phyloP scores from a whole-genome alignment of 2,329 filamentous ascomycete genomes.

The Aspergillus ochraceus region DNA sequence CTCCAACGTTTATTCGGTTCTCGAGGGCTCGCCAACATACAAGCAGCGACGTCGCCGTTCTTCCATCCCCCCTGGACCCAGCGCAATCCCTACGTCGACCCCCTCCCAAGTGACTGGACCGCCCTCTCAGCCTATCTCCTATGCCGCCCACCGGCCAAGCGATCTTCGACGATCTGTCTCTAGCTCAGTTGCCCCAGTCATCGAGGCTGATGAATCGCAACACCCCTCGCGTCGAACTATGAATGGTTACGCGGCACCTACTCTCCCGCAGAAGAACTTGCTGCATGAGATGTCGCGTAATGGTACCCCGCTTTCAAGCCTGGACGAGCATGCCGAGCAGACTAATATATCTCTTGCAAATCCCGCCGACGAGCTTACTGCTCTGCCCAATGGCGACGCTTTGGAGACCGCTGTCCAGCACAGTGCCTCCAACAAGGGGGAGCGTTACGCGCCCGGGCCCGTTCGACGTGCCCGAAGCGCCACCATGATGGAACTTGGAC shows the following conservation, averaged over 20 bases:
- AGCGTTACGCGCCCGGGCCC: slow-evolving; percentile 61
- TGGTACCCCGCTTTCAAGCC: slow-evolving; percentile 81
- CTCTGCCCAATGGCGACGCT: slow-evolving; percentile 63
- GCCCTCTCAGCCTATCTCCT: slow-evolving; percentile 44
- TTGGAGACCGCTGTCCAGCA: slow-evolving; percentile 55
- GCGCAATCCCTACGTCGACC: slow-evolving; percentile 61
- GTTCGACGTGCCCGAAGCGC: slow-evolving; percentile 89
- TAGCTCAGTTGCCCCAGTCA: slow-evolving; percentile 76
- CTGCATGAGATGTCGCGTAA: slow-evolving; percentile 79
- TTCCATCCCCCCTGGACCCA: slow-evolving; percentile 80
- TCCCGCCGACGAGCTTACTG: slow-evolving; percentile 65
- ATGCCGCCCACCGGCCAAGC: slow-evolving; percentile 74
- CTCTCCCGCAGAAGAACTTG: slow-evolving; percentile 75
- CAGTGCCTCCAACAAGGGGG: slow-evolving; percentile 60
- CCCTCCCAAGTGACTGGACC: slow-evolving; percentile 47
- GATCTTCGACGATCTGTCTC: slow-evolving; percentile 91
- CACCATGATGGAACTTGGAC: slow-evolving; percentile 93
- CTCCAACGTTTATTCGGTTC: slow-evolving; percentile 85
- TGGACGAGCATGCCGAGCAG: slow-evolving; percentile 78
- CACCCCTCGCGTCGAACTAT: slow-evolving; percentile 75
- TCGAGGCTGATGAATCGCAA: slow-evolving; percentile 75
- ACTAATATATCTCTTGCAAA: slow-evolving; percentile 67
- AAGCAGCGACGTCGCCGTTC: slow-evolving; percentile 95
- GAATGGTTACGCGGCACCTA: slow-evolving; percentile 68
- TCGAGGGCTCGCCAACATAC: slow-evolving; percentile 97